Percentiles rank a stretch among this genome's conserved stretches.
Conservation (phyloP, 2,329 filamentous ascomycete species). For the Ustulina deusta region DNA sequence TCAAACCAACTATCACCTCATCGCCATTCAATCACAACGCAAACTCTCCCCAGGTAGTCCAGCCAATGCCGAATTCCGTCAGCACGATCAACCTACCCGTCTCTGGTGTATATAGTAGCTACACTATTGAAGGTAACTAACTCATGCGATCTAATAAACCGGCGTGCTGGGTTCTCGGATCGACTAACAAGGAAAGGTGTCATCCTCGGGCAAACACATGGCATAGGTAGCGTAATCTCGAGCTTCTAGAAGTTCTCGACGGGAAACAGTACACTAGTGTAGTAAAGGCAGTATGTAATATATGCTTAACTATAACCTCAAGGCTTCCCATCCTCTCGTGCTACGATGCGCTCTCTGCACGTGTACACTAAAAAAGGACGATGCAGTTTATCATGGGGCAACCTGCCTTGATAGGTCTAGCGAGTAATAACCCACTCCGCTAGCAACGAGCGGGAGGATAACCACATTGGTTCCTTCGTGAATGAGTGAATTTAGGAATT, state of each 20-base stretch:
- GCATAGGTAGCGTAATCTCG: too few relatives aligned
- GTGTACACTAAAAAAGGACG: constrained; percentile 4
- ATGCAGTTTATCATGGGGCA: constrained; percentile 3
- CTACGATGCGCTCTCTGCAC: constrained; percentile 3
- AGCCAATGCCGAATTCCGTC: not conserved
- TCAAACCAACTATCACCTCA: not conserved
- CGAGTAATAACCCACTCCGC: not conserved
- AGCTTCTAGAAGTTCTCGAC: constrained; percentile 28
- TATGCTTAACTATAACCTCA: not conserved
- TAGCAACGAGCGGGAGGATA: constrained; percentile 1
- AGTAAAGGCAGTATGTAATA: constrained; percentile 7
- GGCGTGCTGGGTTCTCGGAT: constrained; percentile 5
- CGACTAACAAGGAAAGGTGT: constrained; percentile 23
- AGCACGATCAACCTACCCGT: not conserved
- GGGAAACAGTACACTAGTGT: constrained; percentile 1
- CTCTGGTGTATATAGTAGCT: not conserved
- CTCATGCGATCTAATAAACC: not conserved
- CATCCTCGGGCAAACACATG: constrained; percentile 13
- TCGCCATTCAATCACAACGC: not conserved
- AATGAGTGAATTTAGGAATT: not conserved
- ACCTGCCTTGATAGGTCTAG: constrained; percentile 32
- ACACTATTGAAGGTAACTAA: not conserved
- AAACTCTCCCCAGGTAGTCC: not conserved
- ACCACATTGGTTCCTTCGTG: not conserved
- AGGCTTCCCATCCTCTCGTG: constrained; percentile 1